A percentile compares a stretch with the other conserved stretches of the same genome.
phyloP scores from a whole-genome alignment of 805 yeast genomes.

The Crinitomyces ghanaensis region DNA sequence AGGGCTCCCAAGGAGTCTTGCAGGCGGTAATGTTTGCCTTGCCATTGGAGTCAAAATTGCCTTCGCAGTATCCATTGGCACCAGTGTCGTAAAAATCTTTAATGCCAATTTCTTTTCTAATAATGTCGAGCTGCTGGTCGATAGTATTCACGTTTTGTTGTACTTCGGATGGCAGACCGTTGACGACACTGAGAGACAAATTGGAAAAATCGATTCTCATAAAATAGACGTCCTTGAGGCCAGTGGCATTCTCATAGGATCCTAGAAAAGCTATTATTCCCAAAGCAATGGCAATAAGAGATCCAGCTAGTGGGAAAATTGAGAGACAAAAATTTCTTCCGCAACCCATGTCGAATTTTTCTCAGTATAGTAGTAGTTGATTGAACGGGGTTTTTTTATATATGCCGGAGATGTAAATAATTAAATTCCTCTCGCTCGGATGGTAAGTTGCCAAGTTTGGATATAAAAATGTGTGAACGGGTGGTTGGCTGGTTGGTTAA shows the following conservation, averaged over 20 bases:
- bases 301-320: conserved; percentile 24
- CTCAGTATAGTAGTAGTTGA: no score
- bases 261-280: conserved; percentile 44
- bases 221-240: conserved; percentile 36
- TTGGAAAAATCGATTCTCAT: conserved; percentile 36
- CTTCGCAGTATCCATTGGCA: conserved; percentile 55
- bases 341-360: not conserved
- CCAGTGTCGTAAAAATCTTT: conserved; percentile 43
- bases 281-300: conserved; percentile 34
- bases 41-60: conserved; percentile 22
- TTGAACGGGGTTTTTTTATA: no score
- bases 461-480: no score
- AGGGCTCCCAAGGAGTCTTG: conserved; percentile 42
- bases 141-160: conserved; percentile 12
- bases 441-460: no score
- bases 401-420: no score
- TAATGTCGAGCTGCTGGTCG: no score
- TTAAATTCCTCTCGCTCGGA: no score
- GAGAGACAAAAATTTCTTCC: conserved; percentile 21
- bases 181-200: conserved; percentile 18
- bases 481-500: no score
- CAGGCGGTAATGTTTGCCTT: conserved; percentile 38
- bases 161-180: conserved; percentile 11
- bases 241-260: conserved; percentile 32
- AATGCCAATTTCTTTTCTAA: conserved; percentile 23